These are phyloP conservation scores for Backusella macrospora DNA, from an alignment of 192 early-diverging fungal species.

Conservation along the genomic window DNA sequence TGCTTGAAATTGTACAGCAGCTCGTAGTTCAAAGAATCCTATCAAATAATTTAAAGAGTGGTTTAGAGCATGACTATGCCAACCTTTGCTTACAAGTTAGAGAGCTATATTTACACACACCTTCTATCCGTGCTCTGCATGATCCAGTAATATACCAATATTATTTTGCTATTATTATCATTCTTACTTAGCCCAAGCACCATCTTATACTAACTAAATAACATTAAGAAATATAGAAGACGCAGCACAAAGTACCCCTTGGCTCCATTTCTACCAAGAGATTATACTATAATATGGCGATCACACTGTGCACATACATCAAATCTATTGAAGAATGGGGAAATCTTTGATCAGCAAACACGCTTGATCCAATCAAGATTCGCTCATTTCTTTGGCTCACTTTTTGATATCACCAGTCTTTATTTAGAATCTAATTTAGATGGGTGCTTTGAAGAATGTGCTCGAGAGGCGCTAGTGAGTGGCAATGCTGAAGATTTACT, in stretches of 20 bases:
- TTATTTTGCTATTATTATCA: background rate
- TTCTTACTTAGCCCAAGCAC: background rate
- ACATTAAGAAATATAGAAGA: constrained; percentile 42
- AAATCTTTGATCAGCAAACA: background rate
- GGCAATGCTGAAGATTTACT: constrained; percentile 39
- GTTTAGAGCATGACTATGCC: constrained; percentile 33
- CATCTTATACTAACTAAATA: background rate
- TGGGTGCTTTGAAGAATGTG: constrained; percentile 43
- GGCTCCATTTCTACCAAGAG: constrained; percentile 45
- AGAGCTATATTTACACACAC: constrained; percentile 38
- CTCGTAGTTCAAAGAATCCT: constrained; percentile 27
- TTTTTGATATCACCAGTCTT: constrained; percentile 38
- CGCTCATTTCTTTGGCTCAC: constrained; percentile 37
- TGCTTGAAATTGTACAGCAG: constrained; percentile 35
- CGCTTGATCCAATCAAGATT: constrained; percentile 28
- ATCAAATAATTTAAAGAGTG: constrained; percentile 5
- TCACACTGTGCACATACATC: constrained; percentile 21
- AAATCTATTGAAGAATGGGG: background rate
- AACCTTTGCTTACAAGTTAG: constrained; percentile 36
- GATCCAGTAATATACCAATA: constrained; percentile 34
- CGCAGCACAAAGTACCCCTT: constrained; percentile 42
- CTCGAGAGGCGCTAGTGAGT: constrained; percentile 38
- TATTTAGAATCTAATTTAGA: constrained; percentile 42
- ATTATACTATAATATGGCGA: constrained; percentile 40
- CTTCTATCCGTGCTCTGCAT: constrained; percentile 38